Base-by-base conservation (phyloP, 2,329 filamentous ascomycete genomes). In the Ophiobolus disseminans region DNA sequence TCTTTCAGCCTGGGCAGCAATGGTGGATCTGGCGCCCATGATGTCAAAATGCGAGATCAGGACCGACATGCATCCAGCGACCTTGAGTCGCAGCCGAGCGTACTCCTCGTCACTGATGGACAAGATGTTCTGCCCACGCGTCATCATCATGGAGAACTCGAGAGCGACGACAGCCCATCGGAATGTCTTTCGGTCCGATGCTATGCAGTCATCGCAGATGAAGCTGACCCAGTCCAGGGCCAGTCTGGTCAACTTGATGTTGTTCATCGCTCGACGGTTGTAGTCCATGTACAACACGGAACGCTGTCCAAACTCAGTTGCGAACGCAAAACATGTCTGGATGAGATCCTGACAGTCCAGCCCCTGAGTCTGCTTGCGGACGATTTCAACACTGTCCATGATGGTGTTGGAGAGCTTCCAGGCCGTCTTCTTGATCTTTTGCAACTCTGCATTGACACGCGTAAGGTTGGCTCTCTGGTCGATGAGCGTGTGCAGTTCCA, bases 1-100 rank as follows among this genome's bases (percentile, higher is more conserved):
- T 71, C 91, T 92, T 75, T 99, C 94, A 2, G 91, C 91, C 74
- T 97, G 91, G 4, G 94, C 94, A 9, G 94, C 94, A 55, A 97
- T 82, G 32, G 88, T 97, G 5, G 92, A 96, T 65, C 93, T 86
- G 20, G 94, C 94, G 19, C 94, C 94, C 89, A 99, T 96, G 74
- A 99, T 97, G 73, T 99, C 94, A 65, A 99, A 99, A 74, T 99
- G 94, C 8, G 92, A 97, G 60, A 99, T 97, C 39, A 99, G 80
- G 19, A 99, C 82, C 16, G 91, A 92, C 94, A 99, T 99, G 73
- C 94, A 99, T 0, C 93, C 93, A 7, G 91, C 91, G 4, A 99
- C 94, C 73, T 97, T 97, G 48, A 85, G 81, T 35, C 93, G 85
- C 54, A 99, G 79, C 55, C 82, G 86, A 5, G 86, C 83, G 70